phyloP scores from a whole-genome alignment of 148 eudicot species.

The Camellia lanceoleosa region DNA sequence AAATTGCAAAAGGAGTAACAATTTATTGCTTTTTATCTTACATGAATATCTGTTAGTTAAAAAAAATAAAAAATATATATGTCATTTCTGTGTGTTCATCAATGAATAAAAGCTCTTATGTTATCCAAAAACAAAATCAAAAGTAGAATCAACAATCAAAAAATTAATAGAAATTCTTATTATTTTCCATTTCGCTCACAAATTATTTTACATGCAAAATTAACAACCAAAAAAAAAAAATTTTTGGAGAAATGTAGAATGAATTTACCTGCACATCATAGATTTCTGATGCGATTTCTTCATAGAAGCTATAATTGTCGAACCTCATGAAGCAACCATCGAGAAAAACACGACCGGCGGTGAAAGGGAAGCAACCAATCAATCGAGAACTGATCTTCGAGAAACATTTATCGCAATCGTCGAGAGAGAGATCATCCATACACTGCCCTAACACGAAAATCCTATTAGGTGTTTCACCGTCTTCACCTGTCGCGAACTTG shows the following conservation, averaged over 20 bases:
- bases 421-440: not conserved
- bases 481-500: not conserved
- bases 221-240: not conserved
- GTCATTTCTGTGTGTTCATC: not conserved
- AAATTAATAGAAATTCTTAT: too few relatives aligned
- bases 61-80: not conserved
- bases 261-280: not conserved
- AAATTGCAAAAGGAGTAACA: not conserved
- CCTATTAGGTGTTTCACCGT: not conserved
- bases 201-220: not conserved
- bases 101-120: not conserved
- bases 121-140: not conserved
- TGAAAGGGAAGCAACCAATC: not conserved
- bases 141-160: too few relatives aligned
- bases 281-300: not conserved
- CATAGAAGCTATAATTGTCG: constrained; percentile 9
- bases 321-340: constrained; percentile 3
- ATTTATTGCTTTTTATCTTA: not conserved
- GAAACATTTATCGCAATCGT: not conserved
- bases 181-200: not conserved
- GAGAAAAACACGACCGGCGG: constrained; percentile 4
- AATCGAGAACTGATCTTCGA: not conserved
- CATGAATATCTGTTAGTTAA: not conserved
- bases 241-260: not conserved
- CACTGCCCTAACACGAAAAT: constrained; percentile 5